These are phyloP conservation scores for Plectosphaerella cucumerina DNA, from an alignment of 2,329 filamentous ascomycete genomes.

Conservation along the genomic window DNA sequence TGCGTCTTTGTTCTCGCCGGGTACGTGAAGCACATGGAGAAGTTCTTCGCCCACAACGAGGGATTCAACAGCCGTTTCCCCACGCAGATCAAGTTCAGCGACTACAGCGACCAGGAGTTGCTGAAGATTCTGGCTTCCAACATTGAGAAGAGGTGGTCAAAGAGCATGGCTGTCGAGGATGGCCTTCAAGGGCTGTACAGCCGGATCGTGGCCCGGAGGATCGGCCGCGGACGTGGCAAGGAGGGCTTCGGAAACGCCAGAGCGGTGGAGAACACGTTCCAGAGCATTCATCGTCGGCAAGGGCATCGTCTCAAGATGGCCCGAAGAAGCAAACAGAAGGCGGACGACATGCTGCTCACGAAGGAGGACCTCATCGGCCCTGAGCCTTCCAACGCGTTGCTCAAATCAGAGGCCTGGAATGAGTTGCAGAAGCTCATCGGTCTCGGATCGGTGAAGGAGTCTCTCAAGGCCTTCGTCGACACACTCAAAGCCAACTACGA, in stretches of 20 bases:
- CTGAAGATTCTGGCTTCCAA: conserved; percentile 53
- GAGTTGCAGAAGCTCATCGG: conserved; percentile 57
- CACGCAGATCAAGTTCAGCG: conserved; percentile 58
- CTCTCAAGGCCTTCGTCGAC: conserved; percentile 55
- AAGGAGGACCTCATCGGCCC: conserved; percentile 70
- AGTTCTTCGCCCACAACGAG: conserved; percentile 70
- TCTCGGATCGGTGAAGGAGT: conserved; percentile 56
- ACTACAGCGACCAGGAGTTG: conserved; percentile 65
- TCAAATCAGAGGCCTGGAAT: conserved; percentile 50
- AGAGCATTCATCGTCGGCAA: conserved; percentile 53
- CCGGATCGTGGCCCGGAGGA: conserved; percentile 56
- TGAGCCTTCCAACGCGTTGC: conserved; percentile 51
- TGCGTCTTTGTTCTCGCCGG: conserved; percentile 70
- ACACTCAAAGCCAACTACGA: conserved; percentile 60
- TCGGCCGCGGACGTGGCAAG: conserved; percentile 58
- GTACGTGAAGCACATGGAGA: conserved; percentile 71
- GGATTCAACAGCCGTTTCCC: conserved; percentile 69
- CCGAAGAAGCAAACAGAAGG: conserved; percentile 27
- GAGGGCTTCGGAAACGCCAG: conserved; percentile 73
- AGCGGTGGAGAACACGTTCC: conserved; percentile 58
- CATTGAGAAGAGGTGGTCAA: conserved; percentile 49
- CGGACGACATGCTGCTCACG: conserved; percentile 56
- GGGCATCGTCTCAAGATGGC: conserved; percentile 47
- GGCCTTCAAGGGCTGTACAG: conserved; percentile 57
- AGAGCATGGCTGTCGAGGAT: conserved; percentile 55